Conservation (phyloP, 495 filamentous ascomycete genomes). For the Neurospora sp. region DNA sequence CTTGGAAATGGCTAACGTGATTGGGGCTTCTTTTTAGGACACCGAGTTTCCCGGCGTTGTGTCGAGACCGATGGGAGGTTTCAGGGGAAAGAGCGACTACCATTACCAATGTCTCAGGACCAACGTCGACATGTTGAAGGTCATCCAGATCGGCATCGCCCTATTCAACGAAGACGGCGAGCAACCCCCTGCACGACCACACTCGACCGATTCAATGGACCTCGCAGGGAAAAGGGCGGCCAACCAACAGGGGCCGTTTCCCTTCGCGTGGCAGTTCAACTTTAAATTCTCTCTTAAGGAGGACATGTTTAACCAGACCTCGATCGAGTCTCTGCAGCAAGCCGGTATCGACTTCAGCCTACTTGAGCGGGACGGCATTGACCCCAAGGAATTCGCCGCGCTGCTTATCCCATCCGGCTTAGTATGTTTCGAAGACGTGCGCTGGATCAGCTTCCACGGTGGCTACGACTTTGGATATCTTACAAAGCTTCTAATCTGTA, state of each 20-base stretch:
- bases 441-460: slow-evolving; percentile 97
- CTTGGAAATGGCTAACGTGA: slow-evolving; percentile 14
- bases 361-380: slow-evolving; percentile 83
- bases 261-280: slow-evolving; percentile 97
- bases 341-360: slow-evolving; percentile 80
- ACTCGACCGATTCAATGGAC: slow-evolving; percentile 44
- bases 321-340: slow-evolving; percentile 76
- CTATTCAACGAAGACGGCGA: slow-evolving; percentile 84
- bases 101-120: slow-evolving; percentile 96
- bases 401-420: slow-evolving; percentile 85
- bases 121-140: slow-evolving; percentile 93
- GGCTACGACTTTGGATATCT: slow-evolving; percentile 98
- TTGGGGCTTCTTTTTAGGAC: slow-evolving; percentile 47
- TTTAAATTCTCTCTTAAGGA: slow-evolving; percentile 90
- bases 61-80: slow-evolving; percentile 85
- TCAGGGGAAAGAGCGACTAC: slow-evolving; percentile 89
- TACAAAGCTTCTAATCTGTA: slow-evolving; percentile 79
- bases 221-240: slow-evolving; percentile 28
- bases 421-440: slow-evolving; percentile 76
- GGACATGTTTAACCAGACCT: slow-evolving; percentile 94
- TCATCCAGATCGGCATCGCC: slow-evolving; percentile 93
- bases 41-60: slow-evolving; percentile 97
- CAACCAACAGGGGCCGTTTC: slow-evolving; percentile 51
- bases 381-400: slow-evolving; percentile 77
- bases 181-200: slow-evolving; percentile 56